Evolutionary conservation across 129 eudicot genomes (phyloP).

Genomic region (Flaveria ramosissima): DNA sequence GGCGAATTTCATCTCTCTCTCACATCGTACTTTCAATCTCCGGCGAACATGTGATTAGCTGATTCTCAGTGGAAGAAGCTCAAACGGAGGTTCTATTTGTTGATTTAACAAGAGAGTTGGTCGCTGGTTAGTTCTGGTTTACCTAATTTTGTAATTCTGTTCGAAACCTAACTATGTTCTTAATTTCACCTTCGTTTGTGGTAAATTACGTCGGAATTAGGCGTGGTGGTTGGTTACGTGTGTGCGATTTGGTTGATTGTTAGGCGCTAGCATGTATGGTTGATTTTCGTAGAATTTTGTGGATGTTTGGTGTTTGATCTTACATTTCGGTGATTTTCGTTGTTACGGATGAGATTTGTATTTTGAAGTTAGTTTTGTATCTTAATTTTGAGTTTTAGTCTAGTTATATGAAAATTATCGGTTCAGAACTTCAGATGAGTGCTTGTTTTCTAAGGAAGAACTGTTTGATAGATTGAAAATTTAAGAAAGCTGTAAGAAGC

Average conservation of each 20-base stretch:
- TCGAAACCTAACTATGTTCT: slow-evolving; percentile 14
- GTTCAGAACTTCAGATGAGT: not conserved
- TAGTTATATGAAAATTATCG: not conserved
- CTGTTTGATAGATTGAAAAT: not conserved
- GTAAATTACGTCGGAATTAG: slow-evolving; percentile 13
- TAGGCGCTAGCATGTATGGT: slow-evolving; percentile 10
- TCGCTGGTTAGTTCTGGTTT: slow-evolving; percentile 36
- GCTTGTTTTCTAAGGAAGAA: not conserved
- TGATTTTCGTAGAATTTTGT: slow-evolving; percentile 4
- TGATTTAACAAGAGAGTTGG: slow-evolving; percentile 9
- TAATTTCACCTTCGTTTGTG: slow-evolving; percentile 5
- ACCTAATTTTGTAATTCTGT: slow-evolving; percentile 35
- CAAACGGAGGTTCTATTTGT: not conserved
- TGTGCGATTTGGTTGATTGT: not conserved
- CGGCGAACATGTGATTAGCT: slow-evolving; percentile 6
- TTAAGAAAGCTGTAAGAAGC: not conserved
- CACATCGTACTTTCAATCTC: slow-evolving; percentile 16
- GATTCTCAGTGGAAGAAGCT: not conserved
- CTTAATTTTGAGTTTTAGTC: not conserved
- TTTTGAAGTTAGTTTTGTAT: slow-evolving; percentile 13
- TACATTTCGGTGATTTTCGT: slow-evolving; percentile 2
- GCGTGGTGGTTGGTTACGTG: slow-evolving; percentile 1
- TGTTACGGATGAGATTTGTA: not conserved
- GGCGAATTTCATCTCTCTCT: slow-evolving; percentile 28
- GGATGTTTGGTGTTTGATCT: slow-evolving; percentile 11